Evolutionary conservation across 352 stramenopile genomes (phyloP).

Genomic region (Pythium periplocum): DNA sequence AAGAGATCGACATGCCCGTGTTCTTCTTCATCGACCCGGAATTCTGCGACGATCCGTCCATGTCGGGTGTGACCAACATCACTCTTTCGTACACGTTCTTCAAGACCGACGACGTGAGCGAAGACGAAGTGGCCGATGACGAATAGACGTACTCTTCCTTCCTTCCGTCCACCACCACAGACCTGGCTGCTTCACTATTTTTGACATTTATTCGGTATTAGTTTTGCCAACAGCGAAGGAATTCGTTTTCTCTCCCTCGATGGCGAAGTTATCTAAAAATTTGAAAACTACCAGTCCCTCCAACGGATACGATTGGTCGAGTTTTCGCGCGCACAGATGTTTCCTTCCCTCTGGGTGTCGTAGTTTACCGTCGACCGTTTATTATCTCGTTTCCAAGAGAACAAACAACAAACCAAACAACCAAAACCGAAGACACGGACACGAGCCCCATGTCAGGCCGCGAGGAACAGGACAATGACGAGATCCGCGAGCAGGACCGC

Average conservation of each 20-base stretch:
- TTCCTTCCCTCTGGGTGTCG: too few species aligned
- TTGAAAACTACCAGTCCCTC: too few species aligned
- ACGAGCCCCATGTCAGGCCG: conserved; percentile 55
- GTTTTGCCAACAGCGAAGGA: too few species aligned
- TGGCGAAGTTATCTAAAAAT: too few species aligned
- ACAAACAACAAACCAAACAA: conserved; percentile 3
- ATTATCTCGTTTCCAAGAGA: too few species aligned
- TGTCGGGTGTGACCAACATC: conserved; percentile 96
- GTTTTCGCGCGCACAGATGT: too few species aligned
- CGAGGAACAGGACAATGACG: conserved; percentile 84
- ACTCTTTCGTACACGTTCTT: conserved; percentile 99
- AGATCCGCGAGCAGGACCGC: conserved; percentile 94
- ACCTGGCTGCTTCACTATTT: too few species aligned
- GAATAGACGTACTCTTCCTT: conserved; percentile 17
- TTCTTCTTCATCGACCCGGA: conserved; percentile 99
- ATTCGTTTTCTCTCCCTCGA: too few species aligned
- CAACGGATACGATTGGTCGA: too few species aligned
- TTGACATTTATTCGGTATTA: too few species aligned
- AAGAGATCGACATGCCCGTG: conserved; percentile 99
- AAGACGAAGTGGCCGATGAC: conserved; percentile 81
- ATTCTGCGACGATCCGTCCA: conserved; percentile 95
- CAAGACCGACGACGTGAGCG: conserved; percentile 93
- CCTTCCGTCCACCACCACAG: too few species aligned
- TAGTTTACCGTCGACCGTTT: too few species aligned
- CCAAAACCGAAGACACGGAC: background rate